These are phyloP conservation scores for Phytophthora cactorum DNA, from an alignment of 352 stramenopile genomes.

Conservation along the genomic window DNA sequence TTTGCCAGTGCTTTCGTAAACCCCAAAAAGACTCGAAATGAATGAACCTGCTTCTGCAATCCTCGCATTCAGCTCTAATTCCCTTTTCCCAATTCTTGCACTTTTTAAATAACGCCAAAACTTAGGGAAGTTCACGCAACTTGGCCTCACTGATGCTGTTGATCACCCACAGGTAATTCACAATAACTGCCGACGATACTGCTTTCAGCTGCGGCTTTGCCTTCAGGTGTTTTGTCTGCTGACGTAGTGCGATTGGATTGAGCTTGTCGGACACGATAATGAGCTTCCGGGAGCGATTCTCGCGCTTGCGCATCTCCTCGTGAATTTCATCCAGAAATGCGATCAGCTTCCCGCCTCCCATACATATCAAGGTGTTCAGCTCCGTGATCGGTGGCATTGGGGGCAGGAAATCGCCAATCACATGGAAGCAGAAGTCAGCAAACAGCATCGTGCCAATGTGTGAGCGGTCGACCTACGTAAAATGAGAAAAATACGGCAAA, in stretches of 20 bases:
- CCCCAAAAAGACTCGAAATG: constrained; percentile 21
- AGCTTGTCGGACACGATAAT: constrained; percentile 83
- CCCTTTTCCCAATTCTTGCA: constrained; percentile 2
- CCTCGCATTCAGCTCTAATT: constrained; percentile 12
- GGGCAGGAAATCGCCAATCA: constrained; percentile 78
- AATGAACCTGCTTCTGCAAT: constrained; percentile 13
- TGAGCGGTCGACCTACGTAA: constrained; percentile 12
- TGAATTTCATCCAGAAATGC: constrained; percentile 59
- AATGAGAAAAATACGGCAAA: background rate
- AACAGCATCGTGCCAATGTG: constrained; percentile 77
- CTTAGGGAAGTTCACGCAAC: constrained; percentile 48
- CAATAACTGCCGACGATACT: constrained; percentile 51
- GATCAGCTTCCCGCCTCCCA: constrained; percentile 68
- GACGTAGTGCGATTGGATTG: constrained; percentile 60
- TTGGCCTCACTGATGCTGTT: constrained; percentile 88
- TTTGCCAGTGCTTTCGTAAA: constrained; percentile 45
- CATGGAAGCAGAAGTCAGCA: constrained; percentile 67
- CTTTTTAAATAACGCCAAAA: constrained; percentile 35
- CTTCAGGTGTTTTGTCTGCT: constrained; percentile 48
- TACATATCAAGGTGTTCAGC: constrained; percentile 69
- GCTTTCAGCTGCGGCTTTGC: constrained; percentile 47
- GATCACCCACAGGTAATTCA: constrained; percentile 89
- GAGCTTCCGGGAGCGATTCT: constrained; percentile 54
- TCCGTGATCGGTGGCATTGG: constrained; percentile 76
- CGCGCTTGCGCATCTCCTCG: constrained; percentile 54